Evolutionary conservation across 148 eudicot species (phyloP), one percentile per base, ranked within the genome.

Genomic region (Persicaria tinctoria): DNA sequence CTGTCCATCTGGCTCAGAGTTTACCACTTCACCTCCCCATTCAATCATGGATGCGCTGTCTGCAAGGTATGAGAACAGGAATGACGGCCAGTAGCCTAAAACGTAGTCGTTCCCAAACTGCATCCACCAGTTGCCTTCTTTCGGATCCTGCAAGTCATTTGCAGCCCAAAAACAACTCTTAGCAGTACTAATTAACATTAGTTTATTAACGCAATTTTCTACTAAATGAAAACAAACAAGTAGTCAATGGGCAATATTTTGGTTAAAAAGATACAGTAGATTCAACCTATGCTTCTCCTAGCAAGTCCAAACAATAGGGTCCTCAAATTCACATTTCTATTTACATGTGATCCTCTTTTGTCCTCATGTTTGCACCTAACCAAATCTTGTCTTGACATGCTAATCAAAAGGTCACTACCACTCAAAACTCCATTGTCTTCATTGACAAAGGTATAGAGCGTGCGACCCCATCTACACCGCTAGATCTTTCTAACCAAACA

Each of bases 41-140:
- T 93, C 98, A 1, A 93, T 91, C 98, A 93, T 93, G 5, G 98
- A 93, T 17, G 98, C 98, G 75, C 97, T 91, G 69, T 93, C 98
- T 0, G 97, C 90, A 72, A 91, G 85, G 83, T 93, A 93, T 51
- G 98, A 93, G 84, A 93, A 93, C 75, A 93, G 80, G 88, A 93
- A 91, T 1, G 98, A 87, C 1, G 98, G 98, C 98, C 98, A 93
- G 73, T 93, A 93, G 0, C 97, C 98, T 80, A 93, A 23, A 45
- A 93, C 97, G 51, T 89, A 86, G 76, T 76, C 95, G 63, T 80
- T 86, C 6, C 98, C 94, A 74, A 91, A 93, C 74, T 93, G 98
- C 98, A 93, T 91, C 98, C 98, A 93, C 98, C 98, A 93, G 60
- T 93, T 82, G 9, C 98, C 98, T 80, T 91, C 96, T 80, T 87